Percentiles rank a stretch among this genome's conserved stretches.
Evolutionary conservation across 805 yeast species (phyloP).

Genomic region (Candida gorgasii): DNA sequence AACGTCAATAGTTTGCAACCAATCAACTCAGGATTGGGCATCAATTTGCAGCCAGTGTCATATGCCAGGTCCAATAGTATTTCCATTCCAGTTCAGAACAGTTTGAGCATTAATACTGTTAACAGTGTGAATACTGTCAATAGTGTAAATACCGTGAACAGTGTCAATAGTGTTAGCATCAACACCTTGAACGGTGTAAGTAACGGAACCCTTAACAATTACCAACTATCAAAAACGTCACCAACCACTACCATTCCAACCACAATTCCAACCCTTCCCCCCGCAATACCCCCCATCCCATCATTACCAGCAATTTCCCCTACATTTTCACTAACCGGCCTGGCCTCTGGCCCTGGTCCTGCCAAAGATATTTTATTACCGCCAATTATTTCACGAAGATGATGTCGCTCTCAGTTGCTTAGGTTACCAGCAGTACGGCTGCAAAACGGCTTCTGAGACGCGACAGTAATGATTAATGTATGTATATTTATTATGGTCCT

Average conservation of each 20-base stretch:
- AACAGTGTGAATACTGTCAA: not conserved
- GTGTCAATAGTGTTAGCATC: conserved; percentile 6
- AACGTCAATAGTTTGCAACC: not conserved
- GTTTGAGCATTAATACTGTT: not conserved
- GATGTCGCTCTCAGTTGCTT: not conserved
- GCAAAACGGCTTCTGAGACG: not conserved
- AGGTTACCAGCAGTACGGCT: not conserved
- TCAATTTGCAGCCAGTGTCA: conserved; percentile 1
- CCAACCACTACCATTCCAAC: not conserved
- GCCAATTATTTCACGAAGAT: conserved; percentile 1
- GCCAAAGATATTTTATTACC: conserved; percentile 2
- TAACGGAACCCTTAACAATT: conserved; percentile 2
- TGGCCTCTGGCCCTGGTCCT: not conserved
- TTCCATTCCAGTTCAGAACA: not conserved
- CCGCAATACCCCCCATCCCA: conserved; percentile 1
- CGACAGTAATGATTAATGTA: not conserved
- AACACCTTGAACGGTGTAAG: not conserved
- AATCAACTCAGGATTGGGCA: not conserved
- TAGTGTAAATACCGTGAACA: not conserved
- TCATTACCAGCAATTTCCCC: conserved; percentile 2
- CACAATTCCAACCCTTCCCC: too few species aligned
- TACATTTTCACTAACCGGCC: not conserved
- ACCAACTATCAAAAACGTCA: conserved; percentile 4
- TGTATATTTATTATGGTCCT: too few species aligned
- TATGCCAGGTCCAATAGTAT: conserved; percentile 1